Evolutionary conservation across 352 stramenopile genomes (phyloP).

Genomic region (Globisporangium nunn): DNA sequence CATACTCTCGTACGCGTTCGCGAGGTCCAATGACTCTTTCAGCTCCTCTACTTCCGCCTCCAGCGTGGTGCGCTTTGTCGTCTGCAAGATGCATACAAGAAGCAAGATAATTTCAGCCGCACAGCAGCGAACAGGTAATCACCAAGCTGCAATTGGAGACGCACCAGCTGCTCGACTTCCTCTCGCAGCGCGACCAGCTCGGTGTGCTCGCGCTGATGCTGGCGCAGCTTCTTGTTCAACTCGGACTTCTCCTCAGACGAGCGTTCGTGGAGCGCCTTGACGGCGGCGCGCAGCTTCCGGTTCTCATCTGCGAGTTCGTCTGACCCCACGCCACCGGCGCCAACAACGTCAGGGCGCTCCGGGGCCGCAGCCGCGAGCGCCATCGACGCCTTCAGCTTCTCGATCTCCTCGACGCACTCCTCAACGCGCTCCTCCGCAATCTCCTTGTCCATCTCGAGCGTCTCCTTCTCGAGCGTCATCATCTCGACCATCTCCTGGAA

Average conservation of each 20-base stretch:
- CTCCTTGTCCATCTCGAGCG: constrained; percentile 84
- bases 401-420: constrained; percentile 61
- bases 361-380: constrained; percentile 37
- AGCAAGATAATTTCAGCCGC: neutral
- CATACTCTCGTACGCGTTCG: constrained; percentile 85
- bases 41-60: constrained; percentile 74
- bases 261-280: constrained; percentile 83
- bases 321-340: constrained; percentile 7
- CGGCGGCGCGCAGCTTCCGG: constrained; percentile 66
- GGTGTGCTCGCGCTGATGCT: constrained; percentile 62
- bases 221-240: constrained; percentile 71
- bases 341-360: constrained; percentile 21
- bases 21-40: constrained; percentile 82
- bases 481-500: constrained; percentile 82
- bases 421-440: constrained; percentile 81
- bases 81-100: constrained; percentile 16
- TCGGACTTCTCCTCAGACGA: constrained; percentile 74
- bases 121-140: too few relatives aligned
- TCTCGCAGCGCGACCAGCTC: constrained; percentile 57
- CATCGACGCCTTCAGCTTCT: constrained; percentile 64
- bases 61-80: constrained; percentile 41
- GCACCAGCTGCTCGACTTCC: constrained; percentile 66
- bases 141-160: constrained; percentile 2
- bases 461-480: constrained; percentile 83
- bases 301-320: constrained; percentile 72